Evolutionary conservation across 805 yeast genomes (phyloP), one percentile per base, ranked within the genome.

Genomic region (Metschnikowia orientalis): DNA sequence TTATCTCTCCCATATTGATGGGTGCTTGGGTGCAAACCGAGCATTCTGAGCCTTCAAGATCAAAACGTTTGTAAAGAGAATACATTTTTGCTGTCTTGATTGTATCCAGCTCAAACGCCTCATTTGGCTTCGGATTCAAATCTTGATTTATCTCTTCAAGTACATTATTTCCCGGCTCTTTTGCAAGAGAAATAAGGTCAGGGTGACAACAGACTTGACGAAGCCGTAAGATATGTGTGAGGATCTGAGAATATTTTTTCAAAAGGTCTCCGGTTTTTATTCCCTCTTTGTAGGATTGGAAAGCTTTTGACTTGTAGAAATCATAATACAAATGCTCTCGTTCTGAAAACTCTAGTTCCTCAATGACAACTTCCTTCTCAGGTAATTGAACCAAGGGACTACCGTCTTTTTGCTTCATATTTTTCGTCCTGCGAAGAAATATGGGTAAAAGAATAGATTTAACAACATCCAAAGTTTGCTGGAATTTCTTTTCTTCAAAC

Each of bases 181-280:
- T 55, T 2, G 65, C 60, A 7, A 72, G 60, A 3, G 71, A 69
- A 1, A 88, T 71, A 36, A 89, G 61, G 34, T 75, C 76, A 11
- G 81, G 70, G 53, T 90, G 96, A 50, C 95, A 87, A 53, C 97
- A 90, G 0, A 82, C 73, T 54, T 90, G 97, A 38, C 97, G 69
- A 23, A 90, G 65, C 35, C 97, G 67, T 42, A 90, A 57, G 33
- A 90, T 81, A 51, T 85, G 92, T 2, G 92, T 81, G 44, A 90
- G 62, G 45, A 90, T 85, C 18, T 83, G 77, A 2, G 92, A 76
- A 54, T 85, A 90, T 35, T 74, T 75, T 41, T 75, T 78, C 44
- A 84, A 54, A n/a, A 83, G 59, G 38, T 79, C 74, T 4, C 95
- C 96, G 3, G 70, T 62, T 22, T 63, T 71, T 41, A 81, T 45